Evolutionary conservation across 2,329 filamentous ascomycete genomes (phyloP), one percentile per base, ranked within the genome.

Genomic region (Huntiella bhutanensis): DNA sequence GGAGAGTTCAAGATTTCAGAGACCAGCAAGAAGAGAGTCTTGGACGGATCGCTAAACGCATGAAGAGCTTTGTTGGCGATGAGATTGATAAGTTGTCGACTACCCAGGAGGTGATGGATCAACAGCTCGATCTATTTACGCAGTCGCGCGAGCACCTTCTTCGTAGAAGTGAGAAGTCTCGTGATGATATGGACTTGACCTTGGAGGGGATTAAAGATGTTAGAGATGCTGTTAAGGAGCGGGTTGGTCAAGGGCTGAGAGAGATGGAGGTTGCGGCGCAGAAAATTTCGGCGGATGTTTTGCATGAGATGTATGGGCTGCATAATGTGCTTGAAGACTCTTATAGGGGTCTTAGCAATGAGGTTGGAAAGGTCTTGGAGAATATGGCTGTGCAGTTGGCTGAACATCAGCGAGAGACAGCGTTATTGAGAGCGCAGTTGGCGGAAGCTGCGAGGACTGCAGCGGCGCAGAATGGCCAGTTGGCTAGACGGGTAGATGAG

Each of bases 171-270:
- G 67, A 71, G 17, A 67, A 70, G 51, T 80, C 85, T 2, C 83
- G 81, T 55, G 77, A 87, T 41, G 81, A 87, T 48, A 86, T 95
- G 82, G 87, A 95, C 55, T 68, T 74, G n/a, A 80, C 94, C 1
- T 69, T 98, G 7, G 83, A 91, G 55, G 88, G 43, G 13, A 49
- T 49, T 5, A 44, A 93, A 58, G 76, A 74, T n/a, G 69, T 96
- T 17, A 76, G 88, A 16, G 82, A 94, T 58, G 79, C 83, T 45
- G 84, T 96, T 44, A 95, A 95, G 65, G 39, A 46, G 7, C 43
- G 43, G 4, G 48, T 50, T 10, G 45, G 45, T 15, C 37, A 48
- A n/a, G 43, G 45, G 19, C 17, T 47, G 35, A 33, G 45, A 6
- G 45, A 47, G 42, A 50, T 48, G 17, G 45, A 41, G 13, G 43